phyloP scores from a whole-genome alignment of 1,139 yeast genomes.

The Candida tetrigidarum region DNA sequence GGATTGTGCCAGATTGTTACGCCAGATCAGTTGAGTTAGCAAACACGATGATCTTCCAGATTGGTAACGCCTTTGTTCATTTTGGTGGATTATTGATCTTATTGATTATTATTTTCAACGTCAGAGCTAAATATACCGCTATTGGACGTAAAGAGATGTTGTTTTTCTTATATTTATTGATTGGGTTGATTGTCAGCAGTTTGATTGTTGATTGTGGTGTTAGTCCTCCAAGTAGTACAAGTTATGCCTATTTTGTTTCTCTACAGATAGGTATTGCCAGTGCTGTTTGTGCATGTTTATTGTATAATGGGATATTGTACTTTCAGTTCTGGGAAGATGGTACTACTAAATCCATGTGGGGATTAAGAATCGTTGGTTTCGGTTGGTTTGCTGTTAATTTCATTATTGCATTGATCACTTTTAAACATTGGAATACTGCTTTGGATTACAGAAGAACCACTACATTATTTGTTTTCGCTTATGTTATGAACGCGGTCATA shows the following conservation, averaged over 20 bases:
- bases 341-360: conserved; percentile 63
- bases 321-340: conserved; percentile 97
- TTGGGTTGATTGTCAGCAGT: conserved; percentile 62
- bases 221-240: conserved; percentile 76
- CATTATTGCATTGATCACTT: conserved; percentile 69
- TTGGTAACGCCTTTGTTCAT: conserved; percentile 89
- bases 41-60: conserved; percentile 86
- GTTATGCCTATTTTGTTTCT: conserved; percentile 84
- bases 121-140: conserved; percentile 87
- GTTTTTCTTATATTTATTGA: conserved; percentile 64
- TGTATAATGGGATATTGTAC: conserved; percentile 77
- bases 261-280: conserved; percentile 77
- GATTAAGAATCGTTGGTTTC: conserved; percentile 51
- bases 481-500: conserved; percentile 70
- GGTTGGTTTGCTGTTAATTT: conserved; percentile 67
- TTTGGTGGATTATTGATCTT: conserved; percentile 71
- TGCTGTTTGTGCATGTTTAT: conserved; percentile 68
- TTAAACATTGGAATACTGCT: conserved; percentile 65
- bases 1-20: conserved; percentile 78
- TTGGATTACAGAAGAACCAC: conserved; percentile 51
- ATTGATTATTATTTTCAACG: conserved; percentile 75
- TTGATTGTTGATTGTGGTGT: conserved; percentile 92
- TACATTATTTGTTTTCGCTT: conserved; percentile 70
- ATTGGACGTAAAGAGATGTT: conserved; percentile 90
- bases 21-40: conserved; percentile 87